Conservation (phyloP, 106 monocot species). For the Dioscorea alata region DNA sequence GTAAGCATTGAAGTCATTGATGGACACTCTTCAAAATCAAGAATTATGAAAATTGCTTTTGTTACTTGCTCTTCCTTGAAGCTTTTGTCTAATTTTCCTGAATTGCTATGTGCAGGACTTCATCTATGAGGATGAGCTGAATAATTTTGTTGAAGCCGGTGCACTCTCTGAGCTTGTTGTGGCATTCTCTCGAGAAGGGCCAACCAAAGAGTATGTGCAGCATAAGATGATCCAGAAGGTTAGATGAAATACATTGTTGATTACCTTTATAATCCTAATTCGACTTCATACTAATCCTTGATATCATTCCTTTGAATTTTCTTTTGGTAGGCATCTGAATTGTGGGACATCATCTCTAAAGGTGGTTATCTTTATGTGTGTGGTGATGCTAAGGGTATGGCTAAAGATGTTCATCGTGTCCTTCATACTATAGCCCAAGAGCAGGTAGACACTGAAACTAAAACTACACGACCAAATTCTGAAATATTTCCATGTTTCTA, state of each 20-base stretch:
- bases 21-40: no score
- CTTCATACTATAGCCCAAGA: conserved; percentile 69
- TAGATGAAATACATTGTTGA: not conserved
- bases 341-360: conserved; percentile 50
- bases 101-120: conserved; percentile 39
- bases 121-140: conserved; percentile 70
- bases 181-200: conserved; percentile 69
- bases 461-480: not conserved
- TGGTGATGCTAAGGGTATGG: conserved; percentile 89
- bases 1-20: not conserved
- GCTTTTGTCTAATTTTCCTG: not conserved
- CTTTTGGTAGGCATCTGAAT: conserved; percentile 41
- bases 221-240: conserved; percentile 75
- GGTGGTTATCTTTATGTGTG: conserved; percentile 79
- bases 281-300: not conserved
- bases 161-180: conserved; percentile 63
- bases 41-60: not conserved
- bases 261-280: not conserved
- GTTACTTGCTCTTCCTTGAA: no score
- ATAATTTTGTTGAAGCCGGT: conserved; percentile 46
- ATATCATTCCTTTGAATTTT: not conserved
- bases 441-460: conserved; percentile 17
- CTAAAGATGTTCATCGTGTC: conserved; percentile 67
- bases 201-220: conserved; percentile 70
- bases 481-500: not conserved